Evolutionary conservation across 2,329 filamentous ascomycete species (phyloP).

Genomic region (Clonostachys chloroleuca): DNA sequence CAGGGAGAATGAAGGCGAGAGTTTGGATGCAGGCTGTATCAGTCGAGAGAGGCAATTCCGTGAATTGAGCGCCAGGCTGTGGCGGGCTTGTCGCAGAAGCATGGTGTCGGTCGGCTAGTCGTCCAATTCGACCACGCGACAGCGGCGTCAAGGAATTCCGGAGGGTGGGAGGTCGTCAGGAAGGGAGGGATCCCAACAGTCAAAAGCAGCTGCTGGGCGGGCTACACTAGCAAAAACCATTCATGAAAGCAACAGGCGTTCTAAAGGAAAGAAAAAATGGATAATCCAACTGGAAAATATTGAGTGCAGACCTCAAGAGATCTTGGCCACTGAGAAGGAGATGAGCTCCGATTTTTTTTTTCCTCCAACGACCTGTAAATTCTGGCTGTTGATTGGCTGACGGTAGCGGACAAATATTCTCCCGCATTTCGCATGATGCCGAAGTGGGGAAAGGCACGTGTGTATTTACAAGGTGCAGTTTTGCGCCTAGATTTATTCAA

Average conservation of each 20-base stretch:
- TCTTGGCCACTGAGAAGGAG: background rate
- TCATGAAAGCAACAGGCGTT: too few species aligned
- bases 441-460: too few species aligned
- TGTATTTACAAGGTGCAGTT: too few species aligned
- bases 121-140: too few species aligned
- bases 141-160: background rate
- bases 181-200: background rate
- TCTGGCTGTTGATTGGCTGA: too few species aligned
- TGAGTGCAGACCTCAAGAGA: too few species aligned
- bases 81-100: conserved; percentile 5
- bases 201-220: background rate
- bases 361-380: background rate
- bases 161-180: background rate
- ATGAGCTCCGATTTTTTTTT: background rate
- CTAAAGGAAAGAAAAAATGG: background rate
- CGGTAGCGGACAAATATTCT: too few species aligned
- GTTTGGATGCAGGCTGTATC: background rate
- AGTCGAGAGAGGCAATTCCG: background rate
- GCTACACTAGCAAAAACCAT: background rate
- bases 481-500: too few species aligned
- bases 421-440: too few species aligned
- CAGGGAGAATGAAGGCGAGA: background rate
- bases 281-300: background rate
- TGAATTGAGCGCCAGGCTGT: conserved; percentile 1
- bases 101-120: conserved; percentile 1